A percentile compares a stretch with the other conserved stretches of the same genome.
Evolutionary conservation across 495 filamentous ascomycete genomes (phyloP).

Genomic region (Hypoxylon subgilvum): DNA sequence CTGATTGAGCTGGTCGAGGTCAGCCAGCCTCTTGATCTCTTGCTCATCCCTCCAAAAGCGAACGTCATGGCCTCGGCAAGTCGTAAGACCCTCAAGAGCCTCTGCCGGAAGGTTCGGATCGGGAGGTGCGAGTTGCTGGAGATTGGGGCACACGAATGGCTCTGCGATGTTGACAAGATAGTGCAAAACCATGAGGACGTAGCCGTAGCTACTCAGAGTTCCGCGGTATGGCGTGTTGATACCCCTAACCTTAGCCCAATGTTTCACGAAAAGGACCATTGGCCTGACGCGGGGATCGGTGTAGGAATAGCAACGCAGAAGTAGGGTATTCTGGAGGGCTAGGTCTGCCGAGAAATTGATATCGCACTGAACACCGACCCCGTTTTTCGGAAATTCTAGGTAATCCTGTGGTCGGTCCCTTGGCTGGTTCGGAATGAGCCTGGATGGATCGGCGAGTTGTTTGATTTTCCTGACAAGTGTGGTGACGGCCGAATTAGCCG

Average conservation of each 20-base stretch:
- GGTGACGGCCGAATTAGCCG: conserved; percentile 26
- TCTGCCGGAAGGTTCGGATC: conserved; percentile 47
- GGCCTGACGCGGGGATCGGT: conserved; percentile 73
- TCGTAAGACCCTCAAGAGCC: conserved; percentile 48
- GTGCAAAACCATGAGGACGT: conserved; percentile 92
- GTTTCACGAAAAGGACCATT: conserved; percentile 82
- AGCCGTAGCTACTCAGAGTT: conserved; percentile 83
- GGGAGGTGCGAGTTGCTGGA: conserved; percentile 65
- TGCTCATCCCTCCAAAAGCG: conserved; percentile 72
- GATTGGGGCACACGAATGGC: conserved; percentile 80
- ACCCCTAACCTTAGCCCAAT: conserved; percentile 78
- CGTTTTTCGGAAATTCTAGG: conserved; percentile 72
- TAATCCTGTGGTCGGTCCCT: conserved; percentile 58
- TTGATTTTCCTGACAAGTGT: conserved; percentile 43
- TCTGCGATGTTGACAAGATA: conserved; percentile 79
- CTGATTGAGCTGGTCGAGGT: conserved; percentile 57
- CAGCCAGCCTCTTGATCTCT: conserved; percentile 62
- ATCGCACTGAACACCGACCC: conserved; percentile 77
- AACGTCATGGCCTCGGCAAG: conserved; percentile 64
- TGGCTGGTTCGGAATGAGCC: conserved; percentile 54
- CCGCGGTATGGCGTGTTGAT: conserved; percentile 85
- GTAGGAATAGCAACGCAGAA: conserved; percentile 77
- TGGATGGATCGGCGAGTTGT: conserved; percentile 49
- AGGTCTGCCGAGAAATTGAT: conserved; percentile 84
- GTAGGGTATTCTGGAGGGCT: conserved; percentile 76